phyloP scores from a whole-genome alignment of 495 filamentous ascomycete species.

The Neurospora africana region DNA sequence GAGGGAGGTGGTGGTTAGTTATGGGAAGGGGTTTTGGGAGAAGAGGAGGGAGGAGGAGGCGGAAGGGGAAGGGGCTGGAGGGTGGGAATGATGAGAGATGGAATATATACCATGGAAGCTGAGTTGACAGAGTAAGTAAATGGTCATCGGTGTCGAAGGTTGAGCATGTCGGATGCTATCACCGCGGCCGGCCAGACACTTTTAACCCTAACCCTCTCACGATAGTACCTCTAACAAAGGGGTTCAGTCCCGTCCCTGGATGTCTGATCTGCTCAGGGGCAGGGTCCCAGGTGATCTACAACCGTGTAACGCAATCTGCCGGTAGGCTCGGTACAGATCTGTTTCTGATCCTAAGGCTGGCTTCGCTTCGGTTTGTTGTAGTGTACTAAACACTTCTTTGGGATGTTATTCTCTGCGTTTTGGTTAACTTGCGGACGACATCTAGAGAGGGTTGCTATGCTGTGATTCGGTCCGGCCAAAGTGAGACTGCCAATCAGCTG shows the following conservation, averaged over 20 bases:
- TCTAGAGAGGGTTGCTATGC: neutral
- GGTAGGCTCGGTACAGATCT: neutral
- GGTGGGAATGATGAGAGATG: too few species aligned
- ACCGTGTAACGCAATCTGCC: neutral
- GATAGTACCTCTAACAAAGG: too few species aligned
- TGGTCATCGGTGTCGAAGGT: neutral
- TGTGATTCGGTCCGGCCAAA: neutral
- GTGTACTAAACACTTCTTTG: neutral
- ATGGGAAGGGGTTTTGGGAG: slow-evolving; percentile 59
- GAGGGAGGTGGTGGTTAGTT: slow-evolving; percentile 47
- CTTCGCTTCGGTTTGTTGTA: neutral
- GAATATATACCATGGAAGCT: neutral
- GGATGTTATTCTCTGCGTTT: neutral
- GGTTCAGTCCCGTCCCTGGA: neutral
- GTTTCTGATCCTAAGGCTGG: neutral
- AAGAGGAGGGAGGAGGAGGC: slow-evolving; percentile 23
- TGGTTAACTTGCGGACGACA: neutral
- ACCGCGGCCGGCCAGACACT: neutral
- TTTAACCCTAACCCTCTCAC: neutral
- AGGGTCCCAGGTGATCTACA: neutral
- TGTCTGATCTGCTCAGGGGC: neutral
- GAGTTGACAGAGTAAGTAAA: neutral
- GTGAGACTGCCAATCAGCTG: neutral
- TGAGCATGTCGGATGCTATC: neutral
- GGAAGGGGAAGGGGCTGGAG: neutral